These are phyloP conservation scores for Terana coerulea DNA, from an alignment of 768 basidiomycete genomes.

Conservation along the genomic window DNA sequence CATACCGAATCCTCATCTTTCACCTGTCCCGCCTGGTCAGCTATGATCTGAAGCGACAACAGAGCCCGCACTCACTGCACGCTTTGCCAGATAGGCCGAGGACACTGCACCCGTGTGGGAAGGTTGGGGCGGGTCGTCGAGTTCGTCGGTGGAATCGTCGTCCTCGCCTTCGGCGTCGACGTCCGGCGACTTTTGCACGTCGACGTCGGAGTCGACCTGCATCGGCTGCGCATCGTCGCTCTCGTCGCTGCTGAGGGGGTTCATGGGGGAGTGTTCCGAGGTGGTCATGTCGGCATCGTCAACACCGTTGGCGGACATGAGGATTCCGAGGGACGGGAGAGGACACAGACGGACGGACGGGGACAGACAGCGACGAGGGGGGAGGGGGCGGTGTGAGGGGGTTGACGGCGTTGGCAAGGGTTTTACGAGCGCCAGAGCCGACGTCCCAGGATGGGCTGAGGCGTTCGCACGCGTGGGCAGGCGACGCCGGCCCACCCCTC, in stretches of 20 bases:
- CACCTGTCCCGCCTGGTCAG: constrained; percentile 23
- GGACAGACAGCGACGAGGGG: constrained; percentile 24
- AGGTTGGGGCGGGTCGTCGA: constrained; percentile 40
- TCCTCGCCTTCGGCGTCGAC: constrained; percentile 59
- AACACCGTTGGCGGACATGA: constrained; percentile 22
- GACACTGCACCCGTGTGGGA: constrained; percentile 36
- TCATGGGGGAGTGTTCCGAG: constrained; percentile 24
- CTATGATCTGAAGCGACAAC: constrained; percentile 8
- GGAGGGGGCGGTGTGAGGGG: constrained; percentile 26
- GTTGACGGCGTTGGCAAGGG: constrained; percentile 28
- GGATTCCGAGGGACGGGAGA: constrained; percentile 15
- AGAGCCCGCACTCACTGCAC: constrained; percentile 26
- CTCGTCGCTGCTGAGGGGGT: constrained; percentile 36
- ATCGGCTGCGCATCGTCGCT: constrained; percentile 51
- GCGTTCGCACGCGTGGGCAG: constrained; percentile 35
- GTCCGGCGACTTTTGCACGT: constrained; percentile 29
- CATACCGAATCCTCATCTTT: constrained; percentile 49
- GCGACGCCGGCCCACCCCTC: constrained; percentile 29
- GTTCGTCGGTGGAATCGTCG: constrained; percentile 55
- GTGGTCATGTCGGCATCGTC: constrained; percentile 20
- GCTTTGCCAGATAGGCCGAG: constrained; percentile 29
- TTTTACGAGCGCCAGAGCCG: constrained; percentile 33
- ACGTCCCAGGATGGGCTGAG: constrained; percentile 30
- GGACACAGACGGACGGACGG: constrained; percentile 22
- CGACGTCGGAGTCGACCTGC: constrained; percentile 63